Percentiles rank a stretch among this genome's conserved stretches.
These are phyloP conservation scores for Termitomyces sp. DNA, from an alignment of 768 basidiomycete species.

Conservation along the genomic window DNA sequence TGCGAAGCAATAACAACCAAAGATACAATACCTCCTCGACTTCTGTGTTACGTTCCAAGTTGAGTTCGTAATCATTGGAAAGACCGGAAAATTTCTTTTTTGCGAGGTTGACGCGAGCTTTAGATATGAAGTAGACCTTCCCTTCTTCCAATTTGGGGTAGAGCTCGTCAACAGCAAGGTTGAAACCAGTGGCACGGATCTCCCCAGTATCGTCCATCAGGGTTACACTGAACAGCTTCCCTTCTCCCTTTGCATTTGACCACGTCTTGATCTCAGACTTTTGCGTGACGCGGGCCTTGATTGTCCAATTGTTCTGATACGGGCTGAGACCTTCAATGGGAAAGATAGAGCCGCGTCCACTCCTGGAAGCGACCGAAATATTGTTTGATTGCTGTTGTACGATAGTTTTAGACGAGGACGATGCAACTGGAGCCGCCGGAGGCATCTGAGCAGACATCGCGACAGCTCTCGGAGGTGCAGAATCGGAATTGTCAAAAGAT, in stretches of 20 bases:
- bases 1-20: background rate
- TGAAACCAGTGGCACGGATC: constrained; percentile 91
- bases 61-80: constrained; percentile 89
- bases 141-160: constrained; percentile 86
- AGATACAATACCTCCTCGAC: constrained; percentile 64
- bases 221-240: constrained; percentile 89
- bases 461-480: constrained; percentile 22
- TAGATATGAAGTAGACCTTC: constrained; percentile 88
- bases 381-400: constrained; percentile 13
- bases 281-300: constrained; percentile 88
- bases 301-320: constrained; percentile 98
- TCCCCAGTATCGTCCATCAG: constrained; percentile 94
- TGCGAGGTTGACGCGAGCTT: constrained; percentile 88
- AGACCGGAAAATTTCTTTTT: constrained; percentile 95
- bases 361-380: constrained; percentile 7
- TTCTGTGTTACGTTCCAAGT: constrained; percentile 77
- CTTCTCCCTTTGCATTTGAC: constrained; percentile 87
- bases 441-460: background rate
- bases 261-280: constrained; percentile 89
- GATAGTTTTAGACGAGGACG: constrained; percentile 18
- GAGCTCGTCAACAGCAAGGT: constrained; percentile 73
- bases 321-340: constrained; percentile 95
- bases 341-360: constrained; percentile 36
- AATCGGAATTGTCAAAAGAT: constrained; percentile 21
- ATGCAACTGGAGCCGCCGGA: constrained; percentile 9